A percentile compares a stretch with the other conserved stretches of the same genome.
Conservation (phyloP, 768 basidiomycete species). For the Hydnomerulius pinastri region DNA sequence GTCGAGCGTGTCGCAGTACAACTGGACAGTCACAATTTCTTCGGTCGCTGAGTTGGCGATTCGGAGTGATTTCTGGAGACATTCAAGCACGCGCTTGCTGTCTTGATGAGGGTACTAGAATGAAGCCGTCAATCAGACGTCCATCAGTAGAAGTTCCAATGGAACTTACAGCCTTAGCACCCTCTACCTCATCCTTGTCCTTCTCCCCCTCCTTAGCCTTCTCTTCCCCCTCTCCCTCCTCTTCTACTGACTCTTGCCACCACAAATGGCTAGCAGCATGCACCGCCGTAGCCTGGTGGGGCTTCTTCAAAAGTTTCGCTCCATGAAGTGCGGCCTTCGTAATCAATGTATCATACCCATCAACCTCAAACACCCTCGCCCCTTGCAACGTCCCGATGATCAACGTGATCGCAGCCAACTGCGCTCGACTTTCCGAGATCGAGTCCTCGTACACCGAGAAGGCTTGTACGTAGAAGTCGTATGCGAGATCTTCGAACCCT, state of each 20-base stretch:
- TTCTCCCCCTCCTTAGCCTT: conserved; percentile 22
- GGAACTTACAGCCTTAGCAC: conserved; percentile 56
- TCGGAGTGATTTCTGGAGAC: conserved; percentile 92
- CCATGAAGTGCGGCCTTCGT: conserved; percentile 99
- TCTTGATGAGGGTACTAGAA: conserved; percentile 83
- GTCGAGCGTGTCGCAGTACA: conserved; percentile 96
- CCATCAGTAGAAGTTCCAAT: not conserved
- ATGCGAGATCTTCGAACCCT: conserved; percentile 92
- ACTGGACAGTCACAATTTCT: conserved; percentile 93
- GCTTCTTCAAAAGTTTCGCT: conserved; percentile 95
- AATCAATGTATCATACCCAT: conserved; percentile 96
- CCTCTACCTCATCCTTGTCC: conserved; percentile 41
- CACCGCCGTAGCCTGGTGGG: conserved; percentile 95
- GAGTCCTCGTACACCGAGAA: conserved; percentile 98
- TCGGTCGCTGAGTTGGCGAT: conserved; percentile 97
- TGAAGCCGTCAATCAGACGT: not conserved
- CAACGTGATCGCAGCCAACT: conserved; percentile 95
- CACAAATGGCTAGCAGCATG: conserved; percentile 95
- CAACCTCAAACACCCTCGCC: conserved; percentile 87
- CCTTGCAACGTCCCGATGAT: conserved; percentile 91
- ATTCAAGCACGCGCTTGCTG: conserved; percentile 96
- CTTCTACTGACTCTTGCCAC: conserved; percentile 80
- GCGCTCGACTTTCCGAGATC: conserved; percentile 93
- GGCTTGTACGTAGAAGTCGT: conserved; percentile 97
- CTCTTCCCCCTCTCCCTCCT: conserved; percentile 40